These are phyloP conservation scores for Gonium pectorale DNA, from an alignment of 139 green algal species.

Conservation along the genomic window DNA sequence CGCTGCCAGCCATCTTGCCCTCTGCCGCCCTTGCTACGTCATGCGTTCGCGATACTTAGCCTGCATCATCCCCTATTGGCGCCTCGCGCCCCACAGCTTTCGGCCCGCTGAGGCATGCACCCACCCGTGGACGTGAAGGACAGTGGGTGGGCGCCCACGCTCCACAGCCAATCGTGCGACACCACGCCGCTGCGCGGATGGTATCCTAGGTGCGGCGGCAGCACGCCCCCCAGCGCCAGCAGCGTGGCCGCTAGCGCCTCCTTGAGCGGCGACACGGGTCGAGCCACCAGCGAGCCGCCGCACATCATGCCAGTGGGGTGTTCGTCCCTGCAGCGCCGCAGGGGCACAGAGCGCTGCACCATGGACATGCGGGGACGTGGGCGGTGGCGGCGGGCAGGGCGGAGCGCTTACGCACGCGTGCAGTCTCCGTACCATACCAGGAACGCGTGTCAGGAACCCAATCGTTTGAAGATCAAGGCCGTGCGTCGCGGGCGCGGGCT, in stretches of 20 bases:
- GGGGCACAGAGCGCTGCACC: too few species aligned
- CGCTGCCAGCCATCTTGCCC: too few species aligned
- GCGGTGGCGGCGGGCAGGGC: too few species aligned
- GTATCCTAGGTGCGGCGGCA: slow-evolving; percentile 77
- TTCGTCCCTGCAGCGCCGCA: slow-evolving; percentile 58
- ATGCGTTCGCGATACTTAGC: too few species aligned
- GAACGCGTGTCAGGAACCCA: too few species aligned
- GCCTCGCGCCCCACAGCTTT: not conserved
- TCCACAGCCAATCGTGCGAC: slow-evolving; percentile 76
- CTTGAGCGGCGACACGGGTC: slow-evolving; percentile 65
- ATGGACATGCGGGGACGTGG: not conserved
- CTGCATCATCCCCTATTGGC: not conserved
- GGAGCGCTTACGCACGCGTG: too few species aligned
- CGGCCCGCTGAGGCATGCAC: not conserved
- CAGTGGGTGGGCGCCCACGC: slow-evolving; percentile 62
- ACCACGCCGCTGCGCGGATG: slow-evolving; percentile 46
- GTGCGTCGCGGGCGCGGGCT: too few species aligned
- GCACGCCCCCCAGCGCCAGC: slow-evolving; percentile 68
- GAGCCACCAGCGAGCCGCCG: slow-evolving; percentile 57
- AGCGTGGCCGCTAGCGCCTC: slow-evolving; percentile 67
- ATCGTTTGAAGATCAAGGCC: too few species aligned
- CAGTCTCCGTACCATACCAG: too few species aligned
- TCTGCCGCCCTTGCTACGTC: too few species aligned
- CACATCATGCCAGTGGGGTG: slow-evolving; percentile 74
- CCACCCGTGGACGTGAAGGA: slow-evolving; percentile 61